phyloP scores from a whole-genome alignment of 352 stramenopile species.

The Aphanomyces astaci region DNA sequence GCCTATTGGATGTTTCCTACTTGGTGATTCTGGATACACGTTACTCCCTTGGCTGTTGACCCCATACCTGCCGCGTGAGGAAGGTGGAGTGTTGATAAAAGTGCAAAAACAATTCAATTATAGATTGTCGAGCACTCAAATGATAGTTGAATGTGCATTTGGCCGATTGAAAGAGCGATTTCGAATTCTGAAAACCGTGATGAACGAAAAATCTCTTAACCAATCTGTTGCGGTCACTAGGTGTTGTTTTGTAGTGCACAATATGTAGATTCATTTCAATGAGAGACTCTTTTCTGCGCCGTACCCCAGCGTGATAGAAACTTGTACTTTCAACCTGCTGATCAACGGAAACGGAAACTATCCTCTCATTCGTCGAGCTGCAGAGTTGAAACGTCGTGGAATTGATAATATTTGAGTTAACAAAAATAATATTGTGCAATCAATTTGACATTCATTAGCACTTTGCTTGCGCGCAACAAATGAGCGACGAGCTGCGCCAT shows the following conservation, averaged over 20 bases:
- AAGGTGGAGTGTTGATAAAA: background rate
- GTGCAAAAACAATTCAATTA: background rate
- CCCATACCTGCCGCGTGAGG: background rate
- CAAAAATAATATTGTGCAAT: too few species aligned
- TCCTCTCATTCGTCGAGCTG: background rate
- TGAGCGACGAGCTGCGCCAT: background rate
- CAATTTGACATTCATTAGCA: too few species aligned
- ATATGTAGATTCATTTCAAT: background rate
- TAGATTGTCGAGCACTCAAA: background rate
- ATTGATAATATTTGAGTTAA: too few species aligned
- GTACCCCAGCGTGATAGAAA: background rate
- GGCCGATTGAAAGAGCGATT: constrained; percentile 5
- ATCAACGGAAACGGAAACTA: background rate
- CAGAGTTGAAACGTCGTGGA: too few species aligned
- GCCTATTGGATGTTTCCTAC: background rate
- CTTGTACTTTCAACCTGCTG: background rate
- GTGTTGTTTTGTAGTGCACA: background rate
- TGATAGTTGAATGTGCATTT: constrained; percentile 4
- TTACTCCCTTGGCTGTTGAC: background rate
- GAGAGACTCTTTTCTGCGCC: background rate
- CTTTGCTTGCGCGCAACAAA: background rate
- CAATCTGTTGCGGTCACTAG: background rate
- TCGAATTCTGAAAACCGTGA: constrained; percentile 14
- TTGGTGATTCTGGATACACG: constrained; percentile 3
- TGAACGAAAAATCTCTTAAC: background rate